Conservation (phyloP, 495 filamentous ascomycete species). For the Hypomontagnella submonticulosa region DNA sequence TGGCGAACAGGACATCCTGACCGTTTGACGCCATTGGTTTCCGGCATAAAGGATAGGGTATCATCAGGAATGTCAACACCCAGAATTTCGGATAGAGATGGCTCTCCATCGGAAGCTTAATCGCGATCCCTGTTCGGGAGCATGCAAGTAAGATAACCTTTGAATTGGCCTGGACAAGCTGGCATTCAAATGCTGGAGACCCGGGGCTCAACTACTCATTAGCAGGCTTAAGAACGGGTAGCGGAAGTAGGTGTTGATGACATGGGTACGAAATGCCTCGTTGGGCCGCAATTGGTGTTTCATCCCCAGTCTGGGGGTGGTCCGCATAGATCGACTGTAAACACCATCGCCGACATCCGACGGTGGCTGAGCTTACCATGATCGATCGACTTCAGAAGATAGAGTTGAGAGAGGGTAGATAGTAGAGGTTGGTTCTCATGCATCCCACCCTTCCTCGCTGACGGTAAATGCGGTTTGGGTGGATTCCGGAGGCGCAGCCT, state of each 20-base stretch:
- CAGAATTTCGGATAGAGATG: conserved; percentile 10
- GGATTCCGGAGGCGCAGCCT: conserved; percentile 7
- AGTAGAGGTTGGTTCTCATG: conserved; percentile 8
- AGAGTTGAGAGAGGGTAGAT: conserved; percentile 5
- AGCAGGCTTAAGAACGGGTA: not conserved
- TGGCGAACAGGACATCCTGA: not conserved
- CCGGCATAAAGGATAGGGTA: conserved; percentile 8
- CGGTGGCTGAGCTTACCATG: conserved; percentile 14
- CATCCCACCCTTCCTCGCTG: conserved; percentile 25
- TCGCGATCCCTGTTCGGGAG: conserved; percentile 12
- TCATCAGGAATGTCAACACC: conserved; percentile 10
- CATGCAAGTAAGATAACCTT: conserved; percentile 21
- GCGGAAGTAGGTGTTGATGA: not conserved
- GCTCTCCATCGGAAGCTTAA: conserved; percentile 25
- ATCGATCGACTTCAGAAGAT: conserved; percentile 20
- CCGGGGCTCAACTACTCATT: conserved; percentile 1
- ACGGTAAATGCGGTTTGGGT: conserved; percentile 15
- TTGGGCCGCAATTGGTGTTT: conserved; percentile 38
- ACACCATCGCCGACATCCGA: conserved; percentile 22
- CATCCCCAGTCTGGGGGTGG: conserved; percentile 27
- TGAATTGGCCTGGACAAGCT: conserved; percentile 4
- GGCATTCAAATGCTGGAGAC: conserved; percentile 2
- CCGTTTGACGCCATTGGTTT: not conserved
- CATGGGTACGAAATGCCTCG: conserved; percentile 31
- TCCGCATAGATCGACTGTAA: conserved; percentile 17